A percentile compares a stretch with the other conserved stretches of the same genome.
These are phyloP conservation scores for Ligustrum vulgare DNA, from an alignment of 257 asterid genomes.

Conservation along the genomic window DNA sequence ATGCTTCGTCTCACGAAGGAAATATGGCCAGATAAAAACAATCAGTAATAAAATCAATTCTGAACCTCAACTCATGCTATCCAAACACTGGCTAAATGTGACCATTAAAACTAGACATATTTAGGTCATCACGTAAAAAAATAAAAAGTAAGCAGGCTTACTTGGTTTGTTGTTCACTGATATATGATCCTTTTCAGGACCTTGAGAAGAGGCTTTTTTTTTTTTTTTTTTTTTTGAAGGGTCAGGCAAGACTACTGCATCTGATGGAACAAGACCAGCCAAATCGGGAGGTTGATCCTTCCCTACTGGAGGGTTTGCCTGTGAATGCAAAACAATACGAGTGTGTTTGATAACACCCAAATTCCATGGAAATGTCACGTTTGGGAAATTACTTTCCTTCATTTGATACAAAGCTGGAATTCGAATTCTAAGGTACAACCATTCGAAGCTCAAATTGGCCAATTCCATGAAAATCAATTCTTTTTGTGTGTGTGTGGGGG, in stretches of 20 bases:
- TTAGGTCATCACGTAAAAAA: background rate
- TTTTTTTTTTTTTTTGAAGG: constrained; percentile 36
- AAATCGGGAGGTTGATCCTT: constrained; percentile 98
- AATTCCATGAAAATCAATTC: too few relatives aligned
- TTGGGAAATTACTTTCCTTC: too few relatives aligned
- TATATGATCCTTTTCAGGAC: constrained; percentile 35
- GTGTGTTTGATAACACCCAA: too few relatives aligned
- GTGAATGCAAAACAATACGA: constrained; percentile 20
- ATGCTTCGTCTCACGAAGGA: too few relatives aligned
- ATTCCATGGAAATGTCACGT: too few relatives aligned
- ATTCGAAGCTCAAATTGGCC: too few relatives aligned
- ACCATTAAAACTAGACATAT: background rate
- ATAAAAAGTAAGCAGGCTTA: background rate
- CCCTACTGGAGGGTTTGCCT: constrained; percentile 89
- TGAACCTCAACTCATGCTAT: background rate
- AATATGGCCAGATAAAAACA: background rate
- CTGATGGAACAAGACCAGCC: constrained; percentile 78
- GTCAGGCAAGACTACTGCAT: constrained; percentile 41
- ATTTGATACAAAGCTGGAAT: too few relatives aligned
- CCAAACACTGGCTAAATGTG: background rate
- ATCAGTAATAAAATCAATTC: background rate
- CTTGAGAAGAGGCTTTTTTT: constrained; percentile 39
- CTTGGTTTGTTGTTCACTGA: constrained; percentile 33
- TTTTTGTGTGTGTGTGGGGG: too few relatives aligned
- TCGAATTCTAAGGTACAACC: too few relatives aligned